Percentiles rank a stretch among this genome's conserved stretches.
These are phyloP conservation scores for Pleurotus citrinopileatus DNA, from an alignment of 768 basidiomycete genomes.

Conservation along the genomic window DNA sequence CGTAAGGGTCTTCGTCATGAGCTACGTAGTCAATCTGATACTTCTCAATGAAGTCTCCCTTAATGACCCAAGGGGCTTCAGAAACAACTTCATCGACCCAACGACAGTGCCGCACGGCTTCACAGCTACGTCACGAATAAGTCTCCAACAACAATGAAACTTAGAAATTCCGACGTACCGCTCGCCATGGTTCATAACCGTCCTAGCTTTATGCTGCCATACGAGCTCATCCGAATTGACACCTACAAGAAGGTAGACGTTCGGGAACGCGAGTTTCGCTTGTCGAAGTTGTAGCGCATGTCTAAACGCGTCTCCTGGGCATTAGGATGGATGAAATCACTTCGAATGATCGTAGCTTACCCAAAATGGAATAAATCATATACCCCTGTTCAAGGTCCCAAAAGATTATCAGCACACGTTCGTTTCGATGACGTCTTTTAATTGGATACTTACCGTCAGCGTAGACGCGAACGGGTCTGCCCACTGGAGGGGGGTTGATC, in stretches of 20 bases:
- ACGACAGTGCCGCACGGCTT: constrained; percentile 91
- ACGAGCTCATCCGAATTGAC: constrained; percentile 90
- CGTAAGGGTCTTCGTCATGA: constrained; percentile 92
- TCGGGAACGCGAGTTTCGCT: constrained; percentile 90
- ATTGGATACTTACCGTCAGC: constrained; percentile 73
- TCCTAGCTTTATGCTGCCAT: constrained; percentile 69
- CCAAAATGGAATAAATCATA: constrained; percentile 98
- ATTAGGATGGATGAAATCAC: not conserved
- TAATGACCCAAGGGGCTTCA: constrained; percentile 89
- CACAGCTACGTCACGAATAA: too few relatives aligned
- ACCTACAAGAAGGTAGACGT: constrained; percentile 90
- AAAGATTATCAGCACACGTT: constrained; percentile 5
- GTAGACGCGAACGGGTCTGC: constrained; percentile 83
- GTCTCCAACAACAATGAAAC: too few relatives aligned
- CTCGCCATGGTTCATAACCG: constrained; percentile 88
- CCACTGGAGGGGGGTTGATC: constrained; percentile 81
- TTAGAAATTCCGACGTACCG: constrained; percentile 43
- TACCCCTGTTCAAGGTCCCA: constrained; percentile 71
- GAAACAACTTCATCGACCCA: constrained; percentile 96
- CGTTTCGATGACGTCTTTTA: not conserved
- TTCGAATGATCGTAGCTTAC: constrained; percentile 38
- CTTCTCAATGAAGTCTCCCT: constrained; percentile 77
- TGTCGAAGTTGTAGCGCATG: constrained; percentile 96
- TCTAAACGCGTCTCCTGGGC: constrained; percentile 35
- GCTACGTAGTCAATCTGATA: constrained; percentile 95